Conservation (phyloP, 1,284 basidiomycete species). For the Heterobasidion irregulare region DNA sequence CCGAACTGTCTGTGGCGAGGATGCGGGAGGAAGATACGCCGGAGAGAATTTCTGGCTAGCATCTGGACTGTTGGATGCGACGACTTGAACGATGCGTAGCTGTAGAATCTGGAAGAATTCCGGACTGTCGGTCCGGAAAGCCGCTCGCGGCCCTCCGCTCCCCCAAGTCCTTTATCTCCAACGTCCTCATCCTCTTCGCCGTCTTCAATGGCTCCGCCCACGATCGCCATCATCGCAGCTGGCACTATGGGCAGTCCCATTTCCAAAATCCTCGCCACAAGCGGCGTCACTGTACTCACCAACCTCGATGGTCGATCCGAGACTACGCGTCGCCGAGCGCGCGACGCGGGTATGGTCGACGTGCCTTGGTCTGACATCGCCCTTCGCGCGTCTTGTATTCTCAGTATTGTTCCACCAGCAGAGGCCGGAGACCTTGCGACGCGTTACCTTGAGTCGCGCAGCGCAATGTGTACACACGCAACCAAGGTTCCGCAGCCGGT, state of each 20-base stretch:
- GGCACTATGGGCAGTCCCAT: slow-evolving; percentile 37
- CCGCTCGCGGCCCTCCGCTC: too few species aligned
- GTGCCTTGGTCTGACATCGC: slow-evolving; percentile 36
- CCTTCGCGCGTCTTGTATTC: slow-evolving; percentile 32
- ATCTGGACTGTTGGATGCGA: too few species aligned
- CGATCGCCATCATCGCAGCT: slow-evolving; percentile 37
- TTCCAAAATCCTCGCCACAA: slow-evolving; percentile 27
- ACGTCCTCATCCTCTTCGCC: too few species aligned
- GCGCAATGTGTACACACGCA: slow-evolving; percentile 5
- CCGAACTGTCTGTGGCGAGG: too few species aligned
- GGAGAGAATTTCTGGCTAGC: too few species aligned
- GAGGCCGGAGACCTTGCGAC: slow-evolving; percentile 42
- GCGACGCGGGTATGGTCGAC: slow-evolving; percentile 44
- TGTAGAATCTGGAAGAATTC: too few species aligned
- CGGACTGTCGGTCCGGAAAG: too few species aligned
- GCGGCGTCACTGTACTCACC: slow-evolving; percentile 42
- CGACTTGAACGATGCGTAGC: too few species aligned
- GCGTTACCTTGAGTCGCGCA: slow-evolving; percentile 25
- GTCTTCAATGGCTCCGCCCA: slow-evolving; percentile 12
- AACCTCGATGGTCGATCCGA: slow-evolving; percentile 41
- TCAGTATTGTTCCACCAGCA: slow-evolving; percentile 52
- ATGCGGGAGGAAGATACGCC: too few species aligned
- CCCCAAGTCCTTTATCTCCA: too few species aligned
- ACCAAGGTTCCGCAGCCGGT: slow-evolving; percentile 15
- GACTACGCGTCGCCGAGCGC: slow-evolving; percentile 36